These are phyloP conservation scores for Populus pruinosa DNA, from an alignment of 345 rosid species.

Conservation along the genomic window DNA sequence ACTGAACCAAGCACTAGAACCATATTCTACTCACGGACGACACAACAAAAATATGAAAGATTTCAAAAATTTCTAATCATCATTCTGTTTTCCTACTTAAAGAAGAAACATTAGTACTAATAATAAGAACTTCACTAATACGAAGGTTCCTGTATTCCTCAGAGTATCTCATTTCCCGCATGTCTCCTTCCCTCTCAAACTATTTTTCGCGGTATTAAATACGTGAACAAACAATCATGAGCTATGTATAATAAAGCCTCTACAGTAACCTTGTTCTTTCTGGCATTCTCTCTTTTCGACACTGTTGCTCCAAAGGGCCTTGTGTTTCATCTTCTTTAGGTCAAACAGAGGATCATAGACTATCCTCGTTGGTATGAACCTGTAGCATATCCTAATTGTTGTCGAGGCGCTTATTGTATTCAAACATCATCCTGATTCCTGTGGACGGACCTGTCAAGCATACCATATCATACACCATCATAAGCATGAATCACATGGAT, in stretches of 20 bases:
- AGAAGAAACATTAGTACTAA: neutral
- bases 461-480: constrained; percentile 2
- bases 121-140: neutral
- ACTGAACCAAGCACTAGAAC: too few relatives aligned
- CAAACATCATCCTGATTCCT: constrained; percentile 4
- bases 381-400: neutral
- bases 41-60: neutral
- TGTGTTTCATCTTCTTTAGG: neutral
- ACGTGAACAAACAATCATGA: neutral
- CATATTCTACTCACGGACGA: too few relatives aligned
- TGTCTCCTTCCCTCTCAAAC: neutral
- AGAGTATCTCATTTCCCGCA: neutral
- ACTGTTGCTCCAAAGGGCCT: neutral
- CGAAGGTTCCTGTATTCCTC: neutral
- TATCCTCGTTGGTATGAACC: constrained; percentile 3
- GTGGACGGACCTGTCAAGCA: constrained; percentile 31
- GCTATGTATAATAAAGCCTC: neutral
- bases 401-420: neutral
- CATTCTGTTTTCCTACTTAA: neutral
- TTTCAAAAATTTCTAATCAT: neutral
- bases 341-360: neutral
- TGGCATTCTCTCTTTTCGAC: neutral
- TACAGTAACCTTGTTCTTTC: neutral
- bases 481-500: neutral
- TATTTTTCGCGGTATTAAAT: neutral